Evolutionary conservation across 2,329 filamentous ascomycete species (phyloP), one percentile per base, ranked within the genome.

Genomic region (Alternaria sp.): DNA sequence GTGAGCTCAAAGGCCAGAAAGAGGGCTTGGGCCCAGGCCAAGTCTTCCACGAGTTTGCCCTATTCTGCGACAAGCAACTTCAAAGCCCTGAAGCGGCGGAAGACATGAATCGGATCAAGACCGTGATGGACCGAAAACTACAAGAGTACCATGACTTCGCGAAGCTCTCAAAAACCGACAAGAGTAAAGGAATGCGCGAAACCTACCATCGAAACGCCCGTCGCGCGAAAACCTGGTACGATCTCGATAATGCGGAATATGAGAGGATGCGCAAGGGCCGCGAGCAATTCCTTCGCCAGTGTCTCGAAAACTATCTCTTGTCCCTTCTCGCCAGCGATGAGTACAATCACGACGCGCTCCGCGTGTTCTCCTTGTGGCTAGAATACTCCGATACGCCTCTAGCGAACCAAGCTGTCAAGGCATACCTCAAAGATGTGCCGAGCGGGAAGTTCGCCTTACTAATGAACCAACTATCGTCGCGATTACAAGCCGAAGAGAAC

Each of bases 381-480:
- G 93, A 97, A 76, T 89, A 94, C 65, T 91, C 93, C 0, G 88
- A 89, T n/a, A 90, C 91, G 62, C 84, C 88, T 6, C 85, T 88
- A 26, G 93, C 93, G 4, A 98, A 97, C 72, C 86, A 87, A 50
- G 90, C 92, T 2, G 93, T 97, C 19, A 84, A 83, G 59, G 88
- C 87, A 62, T 84, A 93, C 73, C 83, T 99, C 15, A 81, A 83
- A 5, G 85, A 88, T 55, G 95, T 98, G 0, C 91, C 95, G 2
- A 97, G 93, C 62, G 88, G 92, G 64, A 99, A 99, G 75, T 97
- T 99, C 76, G 95, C 93, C 1, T 83, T 91, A 4, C 83, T 99
- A 55, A 97, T 97, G 89, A 99, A 97, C 74, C 96, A 99, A 78
- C 86, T 99, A 30, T 95, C 94, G 6, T 99, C 96, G n/a, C 90